These are phyloP conservation scores for Dichomitus squalens DNA, from an alignment of 1,284 basidiomycete species.

Conservation along the genomic window DNA sequence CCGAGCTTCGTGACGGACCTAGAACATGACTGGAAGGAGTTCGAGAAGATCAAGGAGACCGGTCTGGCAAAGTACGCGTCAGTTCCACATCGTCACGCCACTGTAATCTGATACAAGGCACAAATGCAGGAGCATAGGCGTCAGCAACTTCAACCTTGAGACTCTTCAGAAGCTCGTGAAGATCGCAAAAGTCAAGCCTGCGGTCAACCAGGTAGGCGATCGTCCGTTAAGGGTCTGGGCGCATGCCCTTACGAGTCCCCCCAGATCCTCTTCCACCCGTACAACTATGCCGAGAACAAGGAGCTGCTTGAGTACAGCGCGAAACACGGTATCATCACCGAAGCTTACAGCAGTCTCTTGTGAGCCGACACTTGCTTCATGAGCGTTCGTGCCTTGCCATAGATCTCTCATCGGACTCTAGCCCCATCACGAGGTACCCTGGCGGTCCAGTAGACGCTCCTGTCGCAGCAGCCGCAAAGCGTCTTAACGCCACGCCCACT, in stretches of 20 bases:
- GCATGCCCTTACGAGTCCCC: too few species aligned
- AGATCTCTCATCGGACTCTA: neutral
- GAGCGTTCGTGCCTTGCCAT: neutral
- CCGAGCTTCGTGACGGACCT: constrained; percentile 47
- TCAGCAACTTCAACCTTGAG: constrained; percentile 68
- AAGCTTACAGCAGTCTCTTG: constrained; percentile 72
- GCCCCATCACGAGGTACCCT: constrained; percentile 20
- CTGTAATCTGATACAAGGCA: neutral
- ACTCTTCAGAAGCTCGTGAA: constrained; percentile 58
- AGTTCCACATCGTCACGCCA: neutral
- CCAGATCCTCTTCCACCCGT: constrained; percentile 70
- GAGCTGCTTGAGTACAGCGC: constrained; percentile 59
- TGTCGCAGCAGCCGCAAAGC: constrained; percentile 55
- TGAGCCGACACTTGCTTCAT: constrained; percentile 30
- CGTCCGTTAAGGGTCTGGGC: too few species aligned
- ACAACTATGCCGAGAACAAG: constrained; percentile 59
- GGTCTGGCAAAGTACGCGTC: constrained; percentile 56
- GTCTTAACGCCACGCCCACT: constrained; percentile 57
- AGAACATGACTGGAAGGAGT: constrained; percentile 59
- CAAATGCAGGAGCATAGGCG: constrained; percentile 67
- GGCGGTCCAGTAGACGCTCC: constrained; percentile 54
- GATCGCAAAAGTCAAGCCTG: constrained; percentile 60
- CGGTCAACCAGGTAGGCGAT: constrained; percentile 64
- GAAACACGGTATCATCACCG: constrained; percentile 63
- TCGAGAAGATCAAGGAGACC: constrained; percentile 58